Percentiles rank a stretch among this genome's conserved stretches.
Conservation (phyloP, 495 filamentous ascomycete species). For the Thozetella sp. region DNA sequence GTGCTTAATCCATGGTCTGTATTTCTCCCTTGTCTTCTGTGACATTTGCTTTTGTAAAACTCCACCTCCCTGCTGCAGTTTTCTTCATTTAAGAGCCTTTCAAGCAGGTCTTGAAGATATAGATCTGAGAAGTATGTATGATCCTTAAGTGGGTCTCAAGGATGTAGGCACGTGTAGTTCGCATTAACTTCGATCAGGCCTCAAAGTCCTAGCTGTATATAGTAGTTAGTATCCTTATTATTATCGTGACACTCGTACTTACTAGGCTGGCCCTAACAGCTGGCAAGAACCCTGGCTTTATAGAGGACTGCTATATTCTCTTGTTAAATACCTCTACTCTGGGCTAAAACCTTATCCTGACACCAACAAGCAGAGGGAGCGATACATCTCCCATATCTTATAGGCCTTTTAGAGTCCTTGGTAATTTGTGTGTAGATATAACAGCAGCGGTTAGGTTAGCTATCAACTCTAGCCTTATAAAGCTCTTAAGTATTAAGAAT, state of each 20-base stretch:
- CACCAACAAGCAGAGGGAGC: neutral
- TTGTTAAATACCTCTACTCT: neutral
- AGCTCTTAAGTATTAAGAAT: neutral
- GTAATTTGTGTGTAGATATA: neutral
- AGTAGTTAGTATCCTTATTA: neutral
- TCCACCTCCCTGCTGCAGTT: neutral
- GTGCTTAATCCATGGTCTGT: too few relatives aligned
- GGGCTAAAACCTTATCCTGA: neutral
- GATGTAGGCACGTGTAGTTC: neutral
- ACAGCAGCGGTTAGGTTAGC: neutral
- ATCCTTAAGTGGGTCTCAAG: neutral
- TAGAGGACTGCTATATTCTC: neutral
- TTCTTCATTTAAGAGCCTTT: neutral
- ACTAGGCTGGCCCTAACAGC: neutral
- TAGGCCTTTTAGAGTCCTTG: neutral
- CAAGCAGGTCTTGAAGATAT: neutral
- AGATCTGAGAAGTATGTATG: neutral
- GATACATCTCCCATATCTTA: neutral
- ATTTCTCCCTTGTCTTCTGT: too few relatives aligned
- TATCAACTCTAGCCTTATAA: neutral
- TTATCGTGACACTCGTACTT: neutral
- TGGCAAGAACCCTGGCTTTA: neutral
- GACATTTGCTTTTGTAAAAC: neutral
- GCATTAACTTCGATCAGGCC: neutral
- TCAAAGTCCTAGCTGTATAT: neutral